Percentiles rank a stretch among this genome's conserved stretches.
Evolutionary conservation across 352 stramenopile genomes (phyloP).

Genomic region (Globisporangium apiculatum): DNA sequence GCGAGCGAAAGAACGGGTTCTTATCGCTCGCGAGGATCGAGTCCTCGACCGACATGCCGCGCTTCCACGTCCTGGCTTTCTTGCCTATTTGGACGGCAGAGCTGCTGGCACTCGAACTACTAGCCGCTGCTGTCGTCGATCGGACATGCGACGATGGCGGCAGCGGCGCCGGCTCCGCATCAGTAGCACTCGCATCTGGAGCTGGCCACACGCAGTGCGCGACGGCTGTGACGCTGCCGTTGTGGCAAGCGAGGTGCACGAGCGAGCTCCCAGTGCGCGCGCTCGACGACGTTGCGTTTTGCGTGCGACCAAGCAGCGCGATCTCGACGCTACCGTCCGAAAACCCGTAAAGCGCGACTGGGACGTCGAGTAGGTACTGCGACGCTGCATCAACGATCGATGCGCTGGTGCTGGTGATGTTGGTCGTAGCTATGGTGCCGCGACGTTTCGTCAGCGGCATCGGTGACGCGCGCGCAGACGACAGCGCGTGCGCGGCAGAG

Average conservation of each 20-base stretch:
- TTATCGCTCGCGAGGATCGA: constrained; percentile 39
- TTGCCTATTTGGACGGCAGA: constrained; percentile 1
- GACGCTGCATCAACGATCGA: constrained; percentile 6
- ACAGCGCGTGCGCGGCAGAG: constrained; percentile 16
- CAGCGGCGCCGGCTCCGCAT: background rate
- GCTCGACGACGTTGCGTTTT: constrained; percentile 3
- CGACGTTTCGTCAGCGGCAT: constrained; percentile 11
- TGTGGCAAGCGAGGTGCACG: constrained; percentile 24
- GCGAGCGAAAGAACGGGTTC: constrained; percentile 57
- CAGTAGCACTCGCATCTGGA: background rate
- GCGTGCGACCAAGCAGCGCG: constrained; percentile 19
- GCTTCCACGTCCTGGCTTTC: constrained; percentile 15
- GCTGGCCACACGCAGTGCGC: constrained; percentile 35
- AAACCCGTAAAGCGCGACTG: constrained; percentile 40
- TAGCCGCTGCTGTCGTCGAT: background rate
- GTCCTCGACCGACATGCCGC: constrained; percentile 19
- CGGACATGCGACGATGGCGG: constrained; percentile 1
- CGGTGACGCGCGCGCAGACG: constrained; percentile 15
- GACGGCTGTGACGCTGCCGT: constrained; percentile 35
- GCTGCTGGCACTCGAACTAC: constrained; percentile 1
- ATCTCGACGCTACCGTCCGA: constrained; percentile 41
- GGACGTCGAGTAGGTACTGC: constrained; percentile 51
- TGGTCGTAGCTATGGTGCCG: constrained; percentile 1
- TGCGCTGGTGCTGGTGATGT: background rate
- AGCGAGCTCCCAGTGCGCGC: background rate